Percentiles rank a stretch among this genome's conserved stretches.
phyloP scores from a whole-genome alignment of 164 flowering plant genomes.

The Umbellularia californica region DNA sequence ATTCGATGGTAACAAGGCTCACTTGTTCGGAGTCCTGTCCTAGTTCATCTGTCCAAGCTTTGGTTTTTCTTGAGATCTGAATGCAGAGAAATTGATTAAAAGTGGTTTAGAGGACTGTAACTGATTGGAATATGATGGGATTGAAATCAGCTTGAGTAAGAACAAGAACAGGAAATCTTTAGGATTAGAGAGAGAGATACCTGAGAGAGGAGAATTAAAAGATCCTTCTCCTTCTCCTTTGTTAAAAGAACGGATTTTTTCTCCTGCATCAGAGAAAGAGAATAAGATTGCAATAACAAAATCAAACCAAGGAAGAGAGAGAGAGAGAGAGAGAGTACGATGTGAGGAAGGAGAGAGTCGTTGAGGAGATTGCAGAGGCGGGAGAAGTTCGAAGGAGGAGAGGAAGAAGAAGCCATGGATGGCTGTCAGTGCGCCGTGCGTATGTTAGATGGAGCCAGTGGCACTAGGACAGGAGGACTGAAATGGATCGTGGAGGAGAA shows the following conservation, averaged over 20 bases:
- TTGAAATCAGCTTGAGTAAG: background rate
- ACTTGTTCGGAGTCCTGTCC: slow-evolving; percentile 18
- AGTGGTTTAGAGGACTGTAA: background rate
- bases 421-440: background rate
- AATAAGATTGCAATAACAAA: background rate
- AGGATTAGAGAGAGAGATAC: slow-evolving; percentile 16
- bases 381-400: slow-evolving; percentile 4
- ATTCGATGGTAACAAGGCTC: background rate
- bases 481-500: background rate
- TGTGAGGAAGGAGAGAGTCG: slow-evolving; percentile 32
- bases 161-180: background rate
- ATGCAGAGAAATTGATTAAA: background rate
- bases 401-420: background rate
- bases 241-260: slow-evolving; percentile 8
- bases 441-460: background rate
- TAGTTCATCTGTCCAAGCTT: slow-evolving; percentile 30
- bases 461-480: background rate
- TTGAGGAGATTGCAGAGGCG: slow-evolving; percentile 45
- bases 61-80: slow-evolving; percentile 49
- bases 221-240: slow-evolving; percentile 40
- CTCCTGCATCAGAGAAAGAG: slow-evolving; percentile 22
- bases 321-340: slow-evolving; percentile 21
- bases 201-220: slow-evolving; percentile 58
- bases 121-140: background rate
- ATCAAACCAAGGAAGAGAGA: background rate